Evolutionary conservation across 108 stramenopile species (phyloP).

Genomic region (Cyclotella kingstonii): DNA sequence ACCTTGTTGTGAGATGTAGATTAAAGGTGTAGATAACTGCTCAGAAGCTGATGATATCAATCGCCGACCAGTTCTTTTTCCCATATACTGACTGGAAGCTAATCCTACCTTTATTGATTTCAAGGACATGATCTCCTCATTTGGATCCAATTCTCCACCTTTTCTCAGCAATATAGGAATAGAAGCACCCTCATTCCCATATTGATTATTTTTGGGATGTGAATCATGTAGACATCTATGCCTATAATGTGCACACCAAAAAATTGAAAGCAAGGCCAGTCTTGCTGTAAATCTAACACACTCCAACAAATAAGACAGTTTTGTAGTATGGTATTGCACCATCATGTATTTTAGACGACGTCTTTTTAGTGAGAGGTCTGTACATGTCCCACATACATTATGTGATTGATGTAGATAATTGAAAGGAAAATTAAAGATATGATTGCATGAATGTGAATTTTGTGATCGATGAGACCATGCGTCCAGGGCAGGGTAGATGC

Average conservation of each 20-base stretch:
- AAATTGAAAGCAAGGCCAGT: conserved; percentile 27
- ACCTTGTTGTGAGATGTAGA: conserved; percentile 1
- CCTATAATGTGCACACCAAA: conserved; percentile 24
- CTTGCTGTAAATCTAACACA: conserved; percentile 23
- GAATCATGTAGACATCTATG: conserved; percentile 4
- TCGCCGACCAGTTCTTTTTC: conserved; percentile 45
- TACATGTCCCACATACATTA: conserved; percentile 1
- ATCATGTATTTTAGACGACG: conserved; percentile 10
- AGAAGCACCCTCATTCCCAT: not conserved
- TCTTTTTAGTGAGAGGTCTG: conserved; percentile 1
- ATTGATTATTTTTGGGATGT: not conserved
- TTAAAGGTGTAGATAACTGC: not conserved
- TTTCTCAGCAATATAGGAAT: conserved; percentile 20
- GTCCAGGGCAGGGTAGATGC: conserved; percentile 39
- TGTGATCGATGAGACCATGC: conserved; percentile 25
- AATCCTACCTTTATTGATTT: conserved; percentile 21
- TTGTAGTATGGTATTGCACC: conserved; percentile 4
- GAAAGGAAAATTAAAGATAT: not conserved
- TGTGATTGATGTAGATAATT: conserved; percentile 1
- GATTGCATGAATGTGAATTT: not conserved
- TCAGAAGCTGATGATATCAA: conserved; percentile 14
- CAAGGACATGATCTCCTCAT: conserved; percentile 24
- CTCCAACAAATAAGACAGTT: conserved; percentile 25
- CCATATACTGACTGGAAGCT: conserved; percentile 22
- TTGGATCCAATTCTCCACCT: conserved; percentile 43